Percentiles rank a stretch among this genome's conserved stretches.
phyloP scores from a whole-genome alignment of 2,329 filamentous ascomycete genomes.

The Monosporascus sp. region DNA sequence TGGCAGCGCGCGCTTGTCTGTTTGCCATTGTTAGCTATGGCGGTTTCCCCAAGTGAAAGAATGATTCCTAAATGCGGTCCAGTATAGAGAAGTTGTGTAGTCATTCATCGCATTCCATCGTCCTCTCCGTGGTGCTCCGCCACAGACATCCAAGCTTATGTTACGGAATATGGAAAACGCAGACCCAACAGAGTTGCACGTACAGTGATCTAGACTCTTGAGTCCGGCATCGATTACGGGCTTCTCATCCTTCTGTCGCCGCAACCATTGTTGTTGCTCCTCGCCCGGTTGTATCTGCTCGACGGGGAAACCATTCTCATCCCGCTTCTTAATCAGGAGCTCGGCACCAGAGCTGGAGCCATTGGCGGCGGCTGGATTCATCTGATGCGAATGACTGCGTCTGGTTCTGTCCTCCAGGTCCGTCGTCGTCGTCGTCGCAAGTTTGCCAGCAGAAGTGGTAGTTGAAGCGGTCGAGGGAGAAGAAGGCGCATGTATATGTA shows the following conservation, averaged over 20 bases:
- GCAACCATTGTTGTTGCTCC: neutral
- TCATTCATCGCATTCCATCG: no score
- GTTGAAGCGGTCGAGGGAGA: no score
- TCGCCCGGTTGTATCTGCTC: conserved; percentile 23
- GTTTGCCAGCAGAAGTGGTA: no score
- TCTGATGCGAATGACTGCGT: conserved; percentile 16
- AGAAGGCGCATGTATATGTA: no score
- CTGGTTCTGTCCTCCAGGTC: no score
- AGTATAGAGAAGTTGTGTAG: no score
- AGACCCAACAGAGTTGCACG: conserved; percentile 20
- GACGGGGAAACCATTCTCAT: conserved; percentile 9
- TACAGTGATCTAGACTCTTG: conserved; percentile 74
- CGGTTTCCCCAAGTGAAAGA: neutral
- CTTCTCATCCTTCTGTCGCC: conserved; percentile 16
- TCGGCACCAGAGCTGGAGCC: conserved; percentile 23
- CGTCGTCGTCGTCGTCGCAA: no score
- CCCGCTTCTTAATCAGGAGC: conserved; percentile 1
- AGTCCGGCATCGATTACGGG: conserved; percentile 65
- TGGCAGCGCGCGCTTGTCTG: conserved; percentile 79
- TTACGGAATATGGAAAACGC: conserved; percentile 1
- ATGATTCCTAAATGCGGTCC: neutral
- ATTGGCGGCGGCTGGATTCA: conserved; percentile 26
- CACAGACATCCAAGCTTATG: neutral
- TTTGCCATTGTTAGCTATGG: conserved; percentile 2
- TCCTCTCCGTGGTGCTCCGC: no score